Conservation (phyloP, 176 grass and related monocot species). For the Triticum urartu region DNA sequence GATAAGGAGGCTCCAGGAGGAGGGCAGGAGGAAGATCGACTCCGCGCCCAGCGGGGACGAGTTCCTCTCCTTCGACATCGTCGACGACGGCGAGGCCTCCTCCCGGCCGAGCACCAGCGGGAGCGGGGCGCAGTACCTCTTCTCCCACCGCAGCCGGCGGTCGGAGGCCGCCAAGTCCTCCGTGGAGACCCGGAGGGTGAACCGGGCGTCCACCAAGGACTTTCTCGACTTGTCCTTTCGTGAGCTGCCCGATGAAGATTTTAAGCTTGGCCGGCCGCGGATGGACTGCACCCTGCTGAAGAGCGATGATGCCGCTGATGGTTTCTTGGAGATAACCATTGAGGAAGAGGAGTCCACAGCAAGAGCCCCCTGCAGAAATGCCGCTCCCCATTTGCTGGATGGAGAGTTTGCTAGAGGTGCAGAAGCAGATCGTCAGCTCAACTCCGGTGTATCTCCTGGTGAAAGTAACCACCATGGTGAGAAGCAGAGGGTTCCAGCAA, state of each 20-base stretch:
- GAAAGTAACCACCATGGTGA: not conserved
- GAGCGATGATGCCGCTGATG: conserved; percentile 14
- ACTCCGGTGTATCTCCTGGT: not conserved
- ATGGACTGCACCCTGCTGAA: conserved; percentile 51
- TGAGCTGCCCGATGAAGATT: conserved; percentile 46
- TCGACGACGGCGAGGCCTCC: conserved; percentile 22
- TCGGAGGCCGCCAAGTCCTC: conserved; percentile 31
- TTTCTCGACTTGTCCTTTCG: conserved; percentile 69
- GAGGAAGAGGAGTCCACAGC: conserved; percentile 19
- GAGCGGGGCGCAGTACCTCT: conserved; percentile 24
- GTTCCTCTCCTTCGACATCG: conserved; percentile 76
- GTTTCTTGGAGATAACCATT: conserved; percentile 65
- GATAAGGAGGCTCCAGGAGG: conserved; percentile 49
- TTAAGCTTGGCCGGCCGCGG: conserved; percentile 43
- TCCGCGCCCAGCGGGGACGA: conserved; percentile 39
- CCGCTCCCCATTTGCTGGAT: conserved; percentile 28
- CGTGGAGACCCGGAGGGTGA: conserved; percentile 21
- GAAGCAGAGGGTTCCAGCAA: conserved; percentile 29
- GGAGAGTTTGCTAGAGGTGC: not conserved
- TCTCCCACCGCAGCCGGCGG: conserved; percentile 14
- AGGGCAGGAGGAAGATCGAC: conserved; percentile 85
- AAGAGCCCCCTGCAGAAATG: conserved; percentile 19
- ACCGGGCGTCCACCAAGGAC: conserved; percentile 38
- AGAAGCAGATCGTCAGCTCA: conserved; percentile 10
- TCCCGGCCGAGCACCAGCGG: conserved; percentile 50